phyloP scores from a whole-genome alignment of 495 filamentous ascomycete genomes.

The Podospora appendiculata region DNA sequence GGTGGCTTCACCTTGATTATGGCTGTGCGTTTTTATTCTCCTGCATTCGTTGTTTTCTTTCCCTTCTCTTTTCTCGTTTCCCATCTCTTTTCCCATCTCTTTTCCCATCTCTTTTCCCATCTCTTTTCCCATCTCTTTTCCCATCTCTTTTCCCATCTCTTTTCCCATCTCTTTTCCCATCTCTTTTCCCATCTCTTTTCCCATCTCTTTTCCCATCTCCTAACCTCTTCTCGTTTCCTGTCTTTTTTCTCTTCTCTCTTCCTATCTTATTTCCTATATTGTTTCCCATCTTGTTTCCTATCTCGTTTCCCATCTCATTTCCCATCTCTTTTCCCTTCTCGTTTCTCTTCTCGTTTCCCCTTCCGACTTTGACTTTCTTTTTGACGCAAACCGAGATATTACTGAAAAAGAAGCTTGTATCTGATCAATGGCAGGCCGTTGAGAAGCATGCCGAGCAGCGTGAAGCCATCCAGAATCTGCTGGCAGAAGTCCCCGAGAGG shows the following conservation, averaged over 20 bases:
- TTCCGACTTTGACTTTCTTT: too few relatives aligned
- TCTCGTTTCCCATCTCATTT: too few relatives aligned
- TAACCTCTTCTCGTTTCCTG: not conserved
- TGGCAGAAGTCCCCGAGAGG: conserved; percentile 8
- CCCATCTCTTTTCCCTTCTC: not conserved
- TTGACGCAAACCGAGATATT: not conserved
- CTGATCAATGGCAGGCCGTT: conserved; percentile 1
- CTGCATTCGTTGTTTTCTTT: not conserved
- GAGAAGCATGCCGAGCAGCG: conserved; percentile 7
- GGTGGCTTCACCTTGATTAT: conserved; percentile 12
- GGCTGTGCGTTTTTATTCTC: not conserved
- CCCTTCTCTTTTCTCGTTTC: not conserved
- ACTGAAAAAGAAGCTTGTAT: not conserved
- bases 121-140: too few relatives aligned
- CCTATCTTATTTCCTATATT: not conserved
- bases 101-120: too few relatives aligned
- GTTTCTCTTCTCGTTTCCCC: not conserved
- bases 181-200: too few relatives aligned
- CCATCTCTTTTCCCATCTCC: not conserved
- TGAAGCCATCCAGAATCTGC: conserved; percentile 1
- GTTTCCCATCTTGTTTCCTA: not conserved
- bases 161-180: not conserved
- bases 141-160: not conserved
- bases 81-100: not conserved
- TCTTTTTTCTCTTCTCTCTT: not conserved